These are phyloP conservation scores for Pichia nakasei DNA, from an alignment of 805 yeast genomes.

Conservation along the genomic window DNA sequence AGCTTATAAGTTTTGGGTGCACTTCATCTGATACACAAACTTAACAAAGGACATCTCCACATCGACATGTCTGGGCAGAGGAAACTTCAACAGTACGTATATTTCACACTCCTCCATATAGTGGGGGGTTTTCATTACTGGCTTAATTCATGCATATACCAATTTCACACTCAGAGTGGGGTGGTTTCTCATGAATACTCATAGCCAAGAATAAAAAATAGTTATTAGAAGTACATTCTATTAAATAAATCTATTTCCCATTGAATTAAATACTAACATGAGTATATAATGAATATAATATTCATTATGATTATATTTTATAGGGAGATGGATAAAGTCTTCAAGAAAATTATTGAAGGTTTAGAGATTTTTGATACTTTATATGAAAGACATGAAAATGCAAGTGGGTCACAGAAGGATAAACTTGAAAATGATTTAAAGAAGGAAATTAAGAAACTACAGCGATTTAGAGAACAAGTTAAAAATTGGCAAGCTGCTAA, in stretches of 20 bases:
- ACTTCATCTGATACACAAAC: background rate
- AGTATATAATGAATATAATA: too few relatives aligned
- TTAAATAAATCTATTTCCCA: too few relatives aligned
- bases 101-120: too few relatives aligned
- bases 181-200: too few relatives aligned
- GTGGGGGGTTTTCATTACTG: too few relatives aligned
- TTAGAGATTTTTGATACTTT: slow-evolving; percentile 45
- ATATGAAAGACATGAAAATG: slow-evolving; percentile 42
- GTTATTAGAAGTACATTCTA: too few relatives aligned
- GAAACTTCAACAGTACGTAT: slow-evolving; percentile 31
- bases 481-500: slow-evolving; percentile 50
- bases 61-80: slow-evolving; percentile 28
- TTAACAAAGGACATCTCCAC: background rate
- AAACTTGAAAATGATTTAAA: slow-evolving; percentile 48
- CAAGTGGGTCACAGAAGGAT: slow-evolving; percentile 43
- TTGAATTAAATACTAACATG: too few relatives aligned
- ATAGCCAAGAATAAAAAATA: background rate
- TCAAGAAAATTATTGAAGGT: slow-evolving; percentile 53
- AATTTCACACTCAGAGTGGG: too few relatives aligned
- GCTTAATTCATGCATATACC: too few relatives aligned
- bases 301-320: too few relatives aligned
- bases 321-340: slow-evolving; percentile 53
- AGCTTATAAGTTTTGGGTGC: background rate
- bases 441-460: slow-evolving; percentile 52
- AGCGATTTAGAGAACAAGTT: slow-evolving; percentile 51